Evolutionary conservation across 2,329 filamentous ascomycete species (phyloP), one percentile per base, ranked within the genome.

Genomic region (Balansia obtecta): DNA sequence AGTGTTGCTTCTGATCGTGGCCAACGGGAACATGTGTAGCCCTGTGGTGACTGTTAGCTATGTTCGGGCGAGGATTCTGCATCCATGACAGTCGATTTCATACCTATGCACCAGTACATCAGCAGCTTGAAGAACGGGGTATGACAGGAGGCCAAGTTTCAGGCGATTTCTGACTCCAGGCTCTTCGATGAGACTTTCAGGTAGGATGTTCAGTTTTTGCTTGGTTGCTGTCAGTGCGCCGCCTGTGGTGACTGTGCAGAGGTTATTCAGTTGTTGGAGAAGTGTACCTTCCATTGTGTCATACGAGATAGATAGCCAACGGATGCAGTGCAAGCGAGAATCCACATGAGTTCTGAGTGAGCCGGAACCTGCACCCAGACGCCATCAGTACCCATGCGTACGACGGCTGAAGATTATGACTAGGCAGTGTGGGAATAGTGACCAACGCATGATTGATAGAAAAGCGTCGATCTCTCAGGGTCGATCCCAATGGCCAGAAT

Each of bases 271-370:
- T 50, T 27, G 1, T 39, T 7, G 12, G 27, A 16, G 12, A 22
- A 20, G 12, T 18, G 46, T 52, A 88, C 88, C 82, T 98, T 98
- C 90, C 93, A 98, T 67, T 97, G 93, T 30, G 93, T 97, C 93
- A 98, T 98, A n/a, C 93, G 77, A 10, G 85, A 85, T n/a, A 98
- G 72, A 68, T 95, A 95, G 39, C 93, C 93, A 67, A 93, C 89
- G 5, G 87, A 91, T 22, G 93, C 87, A 48, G 86, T 86, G 57
- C 90, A 96, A 62, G 88, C 91, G 54, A 98, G 70, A 61, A 97
- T 89, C 93, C 93, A 98, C 86, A 95, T 95, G 55, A 98, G 75
- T 67, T 97, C 90, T 4, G 86, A 72, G 68, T 97, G 93, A 45
- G 83, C 82, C 16, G 82, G 74, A 2, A 90, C 82, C 80, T 87